phyloP scores from a whole-genome alignment of 768 basidiomycete genomes.

The Collybia sp. region DNA sequence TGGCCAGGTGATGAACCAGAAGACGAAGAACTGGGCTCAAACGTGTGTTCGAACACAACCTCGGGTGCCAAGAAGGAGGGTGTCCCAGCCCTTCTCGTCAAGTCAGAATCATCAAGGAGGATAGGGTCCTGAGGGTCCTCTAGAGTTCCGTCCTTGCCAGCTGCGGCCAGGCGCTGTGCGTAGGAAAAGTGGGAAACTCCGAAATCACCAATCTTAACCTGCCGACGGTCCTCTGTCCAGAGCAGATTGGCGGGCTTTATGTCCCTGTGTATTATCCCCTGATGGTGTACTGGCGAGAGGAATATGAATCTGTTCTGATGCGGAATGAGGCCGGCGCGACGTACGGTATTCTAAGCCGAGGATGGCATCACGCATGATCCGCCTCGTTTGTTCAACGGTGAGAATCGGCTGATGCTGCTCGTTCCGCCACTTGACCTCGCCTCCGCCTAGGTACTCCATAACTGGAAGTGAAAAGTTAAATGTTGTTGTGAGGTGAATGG shows the following conservation, averaged over 20 bases:
- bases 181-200: conserved; percentile 96
- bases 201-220: conserved; percentile 97
- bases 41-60: conserved; percentile 68
- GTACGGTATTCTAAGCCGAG: conserved; percentile 92
- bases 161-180: conserved; percentile 73
- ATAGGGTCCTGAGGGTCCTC: conserved; percentile 54
- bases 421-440: conserved; percentile 89
- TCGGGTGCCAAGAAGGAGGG: conserved; percentile 97
- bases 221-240: conserved; percentile 79
- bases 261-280: conserved; percentile 98
- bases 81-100: conserved; percentile 90
- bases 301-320: conserved; percentile 7
- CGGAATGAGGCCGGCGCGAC: conserved; percentile 27
- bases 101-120: conserved; percentile 78
- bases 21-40: conserved; percentile 19
- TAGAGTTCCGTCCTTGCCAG: conserved; percentile 36
- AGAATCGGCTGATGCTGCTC: conserved; percentile 65
- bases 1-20: conserved; percentile 17
- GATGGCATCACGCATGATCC: conserved; percentile 89
- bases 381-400: conserved; percentile 75
- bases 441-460: conserved; percentile 94
- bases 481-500: conserved; percentile 1
- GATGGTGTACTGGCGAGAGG: conserved; percentile 75
- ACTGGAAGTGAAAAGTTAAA: conserved; percentile 40
- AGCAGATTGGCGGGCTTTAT: conserved; percentile 98